A percentile compares a stretch with the other conserved stretches of the same genome.
Conservation (phyloP, 2,329 filamentous ascomycete species). For the Fusarium protoensiforme region DNA sequence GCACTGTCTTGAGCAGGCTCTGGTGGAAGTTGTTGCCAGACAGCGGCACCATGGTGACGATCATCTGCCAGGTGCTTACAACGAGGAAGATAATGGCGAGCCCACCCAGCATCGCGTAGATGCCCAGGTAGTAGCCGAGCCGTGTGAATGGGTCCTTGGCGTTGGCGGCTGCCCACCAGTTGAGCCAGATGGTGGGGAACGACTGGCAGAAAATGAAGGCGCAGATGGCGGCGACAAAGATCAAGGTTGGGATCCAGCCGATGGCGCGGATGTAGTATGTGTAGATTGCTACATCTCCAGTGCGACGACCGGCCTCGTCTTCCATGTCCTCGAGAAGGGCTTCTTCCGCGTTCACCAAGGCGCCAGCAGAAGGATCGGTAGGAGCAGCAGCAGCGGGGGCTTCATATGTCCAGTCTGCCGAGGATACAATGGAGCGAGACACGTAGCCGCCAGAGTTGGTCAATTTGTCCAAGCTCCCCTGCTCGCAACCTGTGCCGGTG, state of each 20-base stretch:
- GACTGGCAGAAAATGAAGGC: conserved; percentile 40
- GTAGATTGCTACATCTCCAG: conserved; percentile 34
- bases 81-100: conserved; percentile 32
- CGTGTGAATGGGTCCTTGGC: conserved; percentile 20
- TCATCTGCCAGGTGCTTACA: conserved; percentile 39
- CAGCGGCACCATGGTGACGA: conserved; percentile 40
- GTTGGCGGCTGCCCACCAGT: conserved; percentile 42
- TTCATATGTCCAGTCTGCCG: not conserved
- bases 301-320: conserved; percentile 22
- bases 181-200: conserved; percentile 44
- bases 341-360: not conserved
- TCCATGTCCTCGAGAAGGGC: conserved; percentile 6
- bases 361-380: not conserved
- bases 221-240: conserved; percentile 36
- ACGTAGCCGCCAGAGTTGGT: conserved; percentile 20
- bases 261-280: conserved; percentile 42
- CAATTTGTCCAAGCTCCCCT: conserved; percentile 27
- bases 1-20: conserved; percentile 34
- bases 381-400: not conserved
- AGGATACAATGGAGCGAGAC: not conserved
- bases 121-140: conserved; percentile 35
- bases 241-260: conserved; percentile 38
- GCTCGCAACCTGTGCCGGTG: not conserved
- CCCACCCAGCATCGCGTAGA: conserved; percentile 35
- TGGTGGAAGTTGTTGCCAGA: conserved; percentile 37